Percentiles rank a stretch among this genome's conserved stretches.
phyloP scores from a whole-genome alignment of 805 yeast species.

The Wickerhamiella dianesei region DNA sequence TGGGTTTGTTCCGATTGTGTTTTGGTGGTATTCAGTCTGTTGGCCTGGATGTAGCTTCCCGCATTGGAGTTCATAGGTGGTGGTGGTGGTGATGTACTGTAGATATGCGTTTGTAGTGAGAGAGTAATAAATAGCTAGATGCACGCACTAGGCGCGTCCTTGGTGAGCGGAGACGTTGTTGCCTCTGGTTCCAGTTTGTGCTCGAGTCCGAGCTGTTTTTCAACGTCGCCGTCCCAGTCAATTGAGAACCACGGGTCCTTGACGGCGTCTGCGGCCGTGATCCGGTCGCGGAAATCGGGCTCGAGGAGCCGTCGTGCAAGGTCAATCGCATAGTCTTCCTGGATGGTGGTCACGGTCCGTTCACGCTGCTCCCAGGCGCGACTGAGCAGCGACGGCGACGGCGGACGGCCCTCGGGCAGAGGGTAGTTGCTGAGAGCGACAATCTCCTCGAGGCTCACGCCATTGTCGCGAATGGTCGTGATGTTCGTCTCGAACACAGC shows the following conservation, averaged over 20 bases:
- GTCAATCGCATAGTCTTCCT: slow-evolving; percentile 22
- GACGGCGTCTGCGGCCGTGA: slow-evolving; percentile 54
- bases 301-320: slow-evolving; percentile 41
- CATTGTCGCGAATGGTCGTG: slow-evolving; percentile 35
- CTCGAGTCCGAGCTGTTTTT: too few relatives aligned
- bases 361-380: not conserved
- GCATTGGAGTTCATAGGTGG: not conserved
- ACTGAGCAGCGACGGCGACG: not conserved
- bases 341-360: slow-evolving; percentile 1
- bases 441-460: slow-evolving; percentile 31
- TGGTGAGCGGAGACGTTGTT: too few relatives aligned
- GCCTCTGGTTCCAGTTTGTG: too few relatives aligned
- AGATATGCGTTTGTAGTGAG: not conserved
- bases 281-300: slow-evolving; percentile 56
- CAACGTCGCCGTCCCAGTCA: slow-evolving; percentile 17
- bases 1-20: not conserved
- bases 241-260: slow-evolving; percentile 40
- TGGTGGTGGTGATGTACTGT: not conserved
- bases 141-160: not conserved
- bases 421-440: slow-evolving; percentile 24
- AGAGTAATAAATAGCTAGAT: not conserved
- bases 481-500: slow-evolving; percentile 62
- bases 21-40: not conserved
- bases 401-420: not conserved
- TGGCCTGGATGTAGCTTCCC: not conserved